Evolutionary conservation across 345 rosid species (phyloP).

Genomic region (Citrus inodora): DNA sequence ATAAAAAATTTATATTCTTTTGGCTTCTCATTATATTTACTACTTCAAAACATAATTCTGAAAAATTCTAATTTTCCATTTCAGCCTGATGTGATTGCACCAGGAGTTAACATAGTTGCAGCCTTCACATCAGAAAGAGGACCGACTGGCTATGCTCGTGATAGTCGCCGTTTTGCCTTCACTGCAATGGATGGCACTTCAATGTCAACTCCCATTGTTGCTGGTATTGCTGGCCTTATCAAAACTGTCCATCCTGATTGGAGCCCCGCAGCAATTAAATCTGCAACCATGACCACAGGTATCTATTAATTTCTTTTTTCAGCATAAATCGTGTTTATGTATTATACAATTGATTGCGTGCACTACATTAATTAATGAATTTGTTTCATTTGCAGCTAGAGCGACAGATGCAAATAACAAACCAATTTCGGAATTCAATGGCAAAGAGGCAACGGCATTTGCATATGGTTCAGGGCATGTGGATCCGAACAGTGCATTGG

Average conservation of each 20-base stretch:
- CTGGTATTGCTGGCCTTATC: conserved; percentile 51
- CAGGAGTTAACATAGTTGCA: conserved; percentile 48
- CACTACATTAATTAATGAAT: too few relatives aligned
- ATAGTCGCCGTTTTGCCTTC: conserved; percentile 32
- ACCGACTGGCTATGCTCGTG: conserved; percentile 19
- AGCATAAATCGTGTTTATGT: too few relatives aligned
- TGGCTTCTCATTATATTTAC: too few relatives aligned
- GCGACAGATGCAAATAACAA: background rate
- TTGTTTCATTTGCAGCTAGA: background rate
- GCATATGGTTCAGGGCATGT: background rate
- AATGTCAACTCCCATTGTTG: conserved; percentile 55
- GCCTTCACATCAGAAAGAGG: conserved; percentile 28
- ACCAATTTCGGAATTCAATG: background rate
- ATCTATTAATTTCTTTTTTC: background rate
- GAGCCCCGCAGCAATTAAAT: conserved; percentile 52
- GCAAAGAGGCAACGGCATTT: background rate
- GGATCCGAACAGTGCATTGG: background rate
- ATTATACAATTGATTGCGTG: too few relatives aligned
- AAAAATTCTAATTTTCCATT: background rate
- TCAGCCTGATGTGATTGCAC: conserved; percentile 65
- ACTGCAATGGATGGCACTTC: conserved; percentile 43
- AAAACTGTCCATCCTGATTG: conserved; percentile 42
- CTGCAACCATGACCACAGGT: conserved; percentile 58
- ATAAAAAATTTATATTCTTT: background rate
- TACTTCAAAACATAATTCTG: background rate